Percentiles rank a stretch among this genome's conserved stretches.
phyloP scores from a whole-genome alignment of 2,329 filamentous ascomycete genomes.

The Fusarium pseudocircinatum region DNA sequence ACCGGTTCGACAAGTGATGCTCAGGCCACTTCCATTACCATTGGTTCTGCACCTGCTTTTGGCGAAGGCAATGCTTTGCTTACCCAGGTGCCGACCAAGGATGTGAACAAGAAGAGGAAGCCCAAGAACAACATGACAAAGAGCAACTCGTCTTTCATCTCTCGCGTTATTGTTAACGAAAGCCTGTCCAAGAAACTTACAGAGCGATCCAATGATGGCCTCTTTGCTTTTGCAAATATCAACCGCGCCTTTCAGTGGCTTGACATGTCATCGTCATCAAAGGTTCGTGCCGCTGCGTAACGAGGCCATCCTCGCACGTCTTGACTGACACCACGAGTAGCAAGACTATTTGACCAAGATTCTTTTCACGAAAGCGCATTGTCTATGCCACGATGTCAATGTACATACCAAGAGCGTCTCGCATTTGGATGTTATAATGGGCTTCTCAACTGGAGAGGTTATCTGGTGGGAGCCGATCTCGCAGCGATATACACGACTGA shows the following conservation, averaged over 20 bases:
- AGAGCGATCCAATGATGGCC: constrained; percentile 79
- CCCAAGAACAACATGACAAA: constrained; percentile 99
- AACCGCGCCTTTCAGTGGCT: constrained; percentile 97
- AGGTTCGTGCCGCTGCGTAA: constrained; percentile 55
- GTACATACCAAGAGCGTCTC: constrained; percentile 77
- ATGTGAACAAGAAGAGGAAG: constrained; percentile 84
- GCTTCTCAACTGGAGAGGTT: constrained; percentile 95
- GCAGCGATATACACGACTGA: constrained; percentile 93
- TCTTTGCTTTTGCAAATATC: constrained; percentile 94
- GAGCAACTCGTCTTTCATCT: constrained; percentile 98
- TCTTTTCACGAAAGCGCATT: constrained; percentile 95
- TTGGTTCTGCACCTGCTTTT: constrained; percentile 72
- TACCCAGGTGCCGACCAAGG: constrained; percentile 69
- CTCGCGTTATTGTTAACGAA: constrained; percentile 93
- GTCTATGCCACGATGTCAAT: constrained; percentile 94
- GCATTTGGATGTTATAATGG: constrained; percentile 93
- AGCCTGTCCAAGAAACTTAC: constrained; percentile 78
- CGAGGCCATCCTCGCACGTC: not conserved
- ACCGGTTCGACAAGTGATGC: constrained; percentile 63
- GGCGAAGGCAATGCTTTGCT: constrained; percentile 87
- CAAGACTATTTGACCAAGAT: constrained; percentile 95
- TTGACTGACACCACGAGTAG: constrained; percentile 54
- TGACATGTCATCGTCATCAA: constrained; percentile 80
- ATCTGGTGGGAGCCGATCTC: constrained; percentile 99
- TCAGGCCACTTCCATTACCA: constrained; percentile 51